A percentile compares a stretch with the other conserved stretches of the same genome.
Evolutionary conservation across 345 rosid species (phyloP).

Genomic region (Citrus sp.): DNA sequence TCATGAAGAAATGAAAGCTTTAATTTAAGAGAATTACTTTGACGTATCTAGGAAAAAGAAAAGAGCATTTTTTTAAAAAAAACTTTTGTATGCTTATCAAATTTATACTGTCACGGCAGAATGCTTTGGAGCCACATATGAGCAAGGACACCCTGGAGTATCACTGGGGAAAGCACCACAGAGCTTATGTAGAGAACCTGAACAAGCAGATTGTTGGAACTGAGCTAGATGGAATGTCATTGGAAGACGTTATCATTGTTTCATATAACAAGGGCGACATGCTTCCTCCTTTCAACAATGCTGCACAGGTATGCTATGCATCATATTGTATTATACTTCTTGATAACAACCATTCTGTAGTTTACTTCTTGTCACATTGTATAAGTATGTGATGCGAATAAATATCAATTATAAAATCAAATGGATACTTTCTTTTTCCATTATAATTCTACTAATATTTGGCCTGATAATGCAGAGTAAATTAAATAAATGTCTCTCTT

Average conservation of each 20-base stretch:
- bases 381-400: not conserved
- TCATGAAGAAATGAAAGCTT: not conserved
- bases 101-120: constrained; percentile 30
- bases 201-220: constrained; percentile 79
- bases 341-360: not conserved
- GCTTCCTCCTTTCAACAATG: constrained; percentile 88
- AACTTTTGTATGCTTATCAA: not conserved
- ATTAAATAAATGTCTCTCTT: not conserved
- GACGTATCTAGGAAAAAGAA: not conserved
- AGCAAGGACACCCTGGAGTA: constrained; percentile 68
- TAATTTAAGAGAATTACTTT: not conserved
- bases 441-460: not conserved
- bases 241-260: constrained; percentile 55
- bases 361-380: not conserved
- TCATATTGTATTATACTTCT: not conserved
- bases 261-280: constrained; percentile 71
- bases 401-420: no score
- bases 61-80: no score
- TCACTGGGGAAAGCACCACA: constrained; percentile 98
- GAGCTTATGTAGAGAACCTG: constrained; percentile 76
- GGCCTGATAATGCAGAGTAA: not conserved
- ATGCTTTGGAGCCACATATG: constrained; percentile 90
- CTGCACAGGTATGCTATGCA: constrained; percentile 67
- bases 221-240: constrained; percentile 53
- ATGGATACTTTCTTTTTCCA: no score